Percentiles rank a stretch among this genome's conserved stretches.
Evolutionary conservation across 2,329 filamentous ascomycete species (phyloP).

Genomic region (Fonsecaea monophora): DNA sequence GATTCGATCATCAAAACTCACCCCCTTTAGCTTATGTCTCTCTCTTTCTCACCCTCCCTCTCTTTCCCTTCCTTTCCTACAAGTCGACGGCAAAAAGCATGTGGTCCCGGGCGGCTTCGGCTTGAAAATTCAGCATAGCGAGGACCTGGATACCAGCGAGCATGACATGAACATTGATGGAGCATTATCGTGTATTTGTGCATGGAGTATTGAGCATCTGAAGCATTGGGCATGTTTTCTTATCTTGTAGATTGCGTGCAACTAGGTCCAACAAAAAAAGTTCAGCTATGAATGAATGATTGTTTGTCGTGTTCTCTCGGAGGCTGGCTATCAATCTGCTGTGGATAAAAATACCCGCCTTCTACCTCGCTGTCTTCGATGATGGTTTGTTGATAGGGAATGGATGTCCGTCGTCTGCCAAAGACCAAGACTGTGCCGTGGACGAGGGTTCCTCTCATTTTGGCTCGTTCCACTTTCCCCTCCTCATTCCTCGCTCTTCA

Average conservation of each 20-base stretch:
- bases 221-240: neutral
- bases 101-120: neutral
- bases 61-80: neutral
- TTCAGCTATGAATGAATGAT: constrained; percentile 5
- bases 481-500: neutral
- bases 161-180: constrained; percentile 8
- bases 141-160: constrained; percentile 23
- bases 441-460: neutral
- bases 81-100: neutral
- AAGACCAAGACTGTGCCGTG: neutral
- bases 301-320: neutral
- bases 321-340: neutral
- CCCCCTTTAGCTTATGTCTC: too few species aligned
- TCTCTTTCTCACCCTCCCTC: too few species aligned
- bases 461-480: neutral
- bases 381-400: neutral
- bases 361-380: neutral
- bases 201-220: neutral
- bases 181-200: neutral
- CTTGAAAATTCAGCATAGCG: constrained; percentile 15
- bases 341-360: neutral
- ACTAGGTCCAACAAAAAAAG: neutral
- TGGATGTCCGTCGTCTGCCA: neutral
- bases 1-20: too few species aligned
- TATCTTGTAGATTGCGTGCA: constrained; percentile 1